Base-by-base conservation (phyloP, 129 eudicot species). In the Saposhnikovia divaricata region DNA sequence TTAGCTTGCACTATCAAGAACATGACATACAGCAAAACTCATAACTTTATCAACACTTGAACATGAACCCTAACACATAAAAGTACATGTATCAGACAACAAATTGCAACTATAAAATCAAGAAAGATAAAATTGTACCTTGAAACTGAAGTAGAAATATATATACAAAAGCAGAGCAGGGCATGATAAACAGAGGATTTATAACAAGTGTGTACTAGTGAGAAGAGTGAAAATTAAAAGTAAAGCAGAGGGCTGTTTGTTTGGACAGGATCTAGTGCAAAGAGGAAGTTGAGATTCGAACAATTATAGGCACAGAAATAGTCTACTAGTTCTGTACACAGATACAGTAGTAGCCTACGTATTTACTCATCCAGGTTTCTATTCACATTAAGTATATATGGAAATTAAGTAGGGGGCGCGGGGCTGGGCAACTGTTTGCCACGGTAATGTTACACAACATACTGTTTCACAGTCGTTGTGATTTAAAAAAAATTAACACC, bases 381-480 rank as follows among this genome's bases (percentile, higher is more conserved):
- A 53, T 53, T 18, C n/a, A 53, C 23, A n/a, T n/a, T n/a, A n/a
- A n/a, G n/a, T n/a, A n/a, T 53, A 34, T 34, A 34, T 34, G 2
- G 37, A 34, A 34, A 34, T 31, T 31, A 31, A 31, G 34, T 34
- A 1, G 0, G 34, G 34, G 1, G 1, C 34, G 0, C 1, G 1
- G 0, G 1, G 0, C 0, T 31, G 34, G 0, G 34, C 1, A 1
- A 31, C 1, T 31, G 34, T 31, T 0, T 31, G 34, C 1, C 0
- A 0, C 0, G 0, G 1, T 0, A 31, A 31, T 31, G 1, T 31
- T 0, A n/a, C n/a, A n/a, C n/a, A n/a, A n/a, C n/a, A n/a, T n/a
- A n/a, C n/a, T n/a, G n/a, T n/a, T n/a, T n/a, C n/a, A n/a, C n/a
- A n/a, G n/a, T n/a, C n/a, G n/a, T n/a, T n/a, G n/a, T n/a, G n/a